Percentiles rank a stretch among this genome's conserved stretches.
phyloP scores from a whole-genome alignment of 2,329 filamentous ascomycete genomes.

The Hypoxylon sp. region DNA sequence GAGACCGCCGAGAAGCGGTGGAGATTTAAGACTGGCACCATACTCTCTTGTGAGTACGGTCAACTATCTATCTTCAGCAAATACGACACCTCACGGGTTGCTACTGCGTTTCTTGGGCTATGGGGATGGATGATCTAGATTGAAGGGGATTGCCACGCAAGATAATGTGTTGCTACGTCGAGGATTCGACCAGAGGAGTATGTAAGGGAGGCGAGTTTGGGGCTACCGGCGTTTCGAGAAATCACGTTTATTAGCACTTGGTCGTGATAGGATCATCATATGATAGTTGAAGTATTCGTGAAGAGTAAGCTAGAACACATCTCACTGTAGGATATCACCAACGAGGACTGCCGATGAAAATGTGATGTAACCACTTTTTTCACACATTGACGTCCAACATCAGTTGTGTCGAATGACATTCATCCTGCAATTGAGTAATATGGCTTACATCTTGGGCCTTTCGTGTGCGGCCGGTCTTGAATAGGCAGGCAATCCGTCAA shows the following conservation, averaged over 20 bases:
- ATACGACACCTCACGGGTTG: background rate
- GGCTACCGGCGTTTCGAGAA: background rate
- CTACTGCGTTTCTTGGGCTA: background rate
- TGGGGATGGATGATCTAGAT: background rate
- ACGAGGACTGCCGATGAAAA: background rate
- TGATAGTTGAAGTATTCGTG: background rate
- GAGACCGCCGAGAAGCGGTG: background rate
- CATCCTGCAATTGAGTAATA: background rate
- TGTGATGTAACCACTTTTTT: constrained; percentile 3
- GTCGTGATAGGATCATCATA: background rate
- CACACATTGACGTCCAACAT: background rate
- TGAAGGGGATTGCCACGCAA: background rate
- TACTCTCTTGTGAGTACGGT: background rate
- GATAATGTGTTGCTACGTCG: background rate
- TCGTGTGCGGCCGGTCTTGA: background rate
- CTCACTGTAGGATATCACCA: background rate
- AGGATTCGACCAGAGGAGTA: background rate
- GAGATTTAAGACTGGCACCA: background rate
- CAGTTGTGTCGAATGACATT: background rate
- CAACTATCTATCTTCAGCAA: background rate
- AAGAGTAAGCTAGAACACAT: background rate
- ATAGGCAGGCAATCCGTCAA: background rate
- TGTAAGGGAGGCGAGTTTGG: background rate
- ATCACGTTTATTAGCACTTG: background rate
- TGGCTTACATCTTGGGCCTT: background rate